Conservation (phyloP, 108 stramenopile genomes). For the Discostella pseudostelligera region DNA sequence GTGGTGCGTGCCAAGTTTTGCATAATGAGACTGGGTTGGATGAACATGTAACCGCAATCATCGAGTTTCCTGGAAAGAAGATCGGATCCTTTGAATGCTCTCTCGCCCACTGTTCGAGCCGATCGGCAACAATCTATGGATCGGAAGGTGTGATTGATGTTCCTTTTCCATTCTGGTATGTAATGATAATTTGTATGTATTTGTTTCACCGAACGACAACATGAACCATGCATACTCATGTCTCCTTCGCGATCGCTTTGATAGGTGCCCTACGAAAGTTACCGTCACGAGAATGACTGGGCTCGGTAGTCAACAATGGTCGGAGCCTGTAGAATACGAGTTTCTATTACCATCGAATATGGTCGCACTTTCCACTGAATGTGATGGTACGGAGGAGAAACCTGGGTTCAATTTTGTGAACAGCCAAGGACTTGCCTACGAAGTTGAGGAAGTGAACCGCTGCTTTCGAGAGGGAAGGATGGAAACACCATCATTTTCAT, state of each 20-base stretch:
- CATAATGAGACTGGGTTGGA: slow-evolving; percentile 39
- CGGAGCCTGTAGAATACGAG: slow-evolving; percentile 24
- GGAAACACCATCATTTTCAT: slow-evolving; percentile 40
- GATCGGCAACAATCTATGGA: slow-evolving; percentile 48
- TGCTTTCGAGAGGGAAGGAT: slow-evolving; percentile 44
- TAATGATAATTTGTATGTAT: background rate
- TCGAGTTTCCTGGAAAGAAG: slow-evolving; percentile 45
- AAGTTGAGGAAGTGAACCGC: slow-evolving; percentile 52
- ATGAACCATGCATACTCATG: background rate
- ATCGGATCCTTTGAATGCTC: slow-evolving; percentile 52
- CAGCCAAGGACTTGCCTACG: slow-evolving; percentile 46
- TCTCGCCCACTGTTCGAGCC: slow-evolving; percentile 39
- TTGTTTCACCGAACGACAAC: background rate
- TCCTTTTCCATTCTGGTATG: slow-evolving; percentile 53
- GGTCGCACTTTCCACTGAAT: slow-evolving; percentile 14
- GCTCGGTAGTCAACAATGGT: slow-evolving; percentile 46
- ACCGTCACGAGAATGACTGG: slow-evolving; percentile 50
- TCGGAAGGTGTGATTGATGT: slow-evolving; percentile 46
- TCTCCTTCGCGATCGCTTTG: slow-evolving; percentile 9
- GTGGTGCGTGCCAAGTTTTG: slow-evolving; percentile 36
- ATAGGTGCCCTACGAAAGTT: slow-evolving; percentile 49
- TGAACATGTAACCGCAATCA: slow-evolving; percentile 51
- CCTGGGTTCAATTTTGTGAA: slow-evolving; percentile 55
- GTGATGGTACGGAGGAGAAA: slow-evolving; percentile 2
- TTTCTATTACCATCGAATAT: slow-evolving; percentile 41